These are phyloP conservation scores for Kazachstania sp. DNA, from an alignment of 1,139 yeast genomes.

Conservation along the genomic window DNA sequence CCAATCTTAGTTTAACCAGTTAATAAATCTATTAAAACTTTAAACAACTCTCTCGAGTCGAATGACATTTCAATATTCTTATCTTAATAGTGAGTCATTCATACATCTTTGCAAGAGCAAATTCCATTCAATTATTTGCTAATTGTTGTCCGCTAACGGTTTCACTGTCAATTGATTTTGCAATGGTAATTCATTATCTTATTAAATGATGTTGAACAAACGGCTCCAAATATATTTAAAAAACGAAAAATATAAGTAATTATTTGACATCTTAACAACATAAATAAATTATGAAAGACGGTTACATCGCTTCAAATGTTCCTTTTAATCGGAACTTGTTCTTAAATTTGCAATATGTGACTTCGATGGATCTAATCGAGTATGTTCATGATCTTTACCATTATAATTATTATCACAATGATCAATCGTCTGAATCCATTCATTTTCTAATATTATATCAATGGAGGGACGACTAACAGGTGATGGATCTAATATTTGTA, in stretches of 20 bases:
- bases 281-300: too few relatives aligned
- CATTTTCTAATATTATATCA: constrained; percentile 62
- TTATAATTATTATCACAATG: constrained; percentile 37
- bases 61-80: too few relatives aligned
- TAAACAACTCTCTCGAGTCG: too few relatives aligned
- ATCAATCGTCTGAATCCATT: constrained; percentile 52
- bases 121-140: too few relatives aligned
- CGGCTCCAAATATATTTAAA: background rate
- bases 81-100: too few relatives aligned
- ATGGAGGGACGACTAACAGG: constrained; percentile 69
- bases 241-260: background rate
- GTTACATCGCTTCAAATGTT: background rate
- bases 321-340: background rate
- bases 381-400: constrained; percentile 4
- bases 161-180: too few relatives aligned
- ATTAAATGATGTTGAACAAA: background rate
- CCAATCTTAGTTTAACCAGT: too few relatives aligned
- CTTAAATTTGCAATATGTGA: constrained; percentile 5
- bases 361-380: background rate
- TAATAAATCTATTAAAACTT: too few relatives aligned
- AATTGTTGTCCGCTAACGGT: too few relatives aligned
- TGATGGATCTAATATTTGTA: constrained; percentile 61
- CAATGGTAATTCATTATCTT: too few relatives aligned
- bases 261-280: background rate
- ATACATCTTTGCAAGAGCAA: too few relatives aligned